phyloP scores from a whole-genome alignment of 768 basidiomycete genomes.

The Tephrocybe rancida region DNA sequence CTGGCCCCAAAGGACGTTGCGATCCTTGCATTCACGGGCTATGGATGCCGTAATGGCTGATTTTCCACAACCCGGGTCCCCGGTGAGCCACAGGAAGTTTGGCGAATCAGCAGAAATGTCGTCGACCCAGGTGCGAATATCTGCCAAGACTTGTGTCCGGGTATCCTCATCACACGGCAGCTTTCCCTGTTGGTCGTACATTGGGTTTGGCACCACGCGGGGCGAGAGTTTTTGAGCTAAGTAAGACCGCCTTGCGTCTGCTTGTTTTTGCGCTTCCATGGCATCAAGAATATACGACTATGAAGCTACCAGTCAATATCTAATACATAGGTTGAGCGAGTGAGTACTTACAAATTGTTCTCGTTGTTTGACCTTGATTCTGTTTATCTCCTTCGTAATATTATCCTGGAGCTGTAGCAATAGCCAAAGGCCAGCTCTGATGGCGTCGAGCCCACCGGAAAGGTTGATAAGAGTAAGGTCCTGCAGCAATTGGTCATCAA shows the following conservation, averaged over 20 bases:
- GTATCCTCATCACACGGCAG: constrained; percentile 19
- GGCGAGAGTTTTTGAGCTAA: constrained; percentile 6
- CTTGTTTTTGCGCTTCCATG: constrained; percentile 13
- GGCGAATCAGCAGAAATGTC: constrained; percentile 3
- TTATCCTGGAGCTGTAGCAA: constrained; percentile 2
- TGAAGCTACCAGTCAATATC: background rate
- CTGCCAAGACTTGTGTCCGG: constrained; percentile 9
- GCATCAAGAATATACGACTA: constrained; percentile 5
- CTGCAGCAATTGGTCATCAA: background rate
- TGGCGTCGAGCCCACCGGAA: constrained; percentile 4
- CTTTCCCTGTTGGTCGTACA: constrained; percentile 18
- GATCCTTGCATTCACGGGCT: constrained; percentile 10
- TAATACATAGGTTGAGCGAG: background rate
- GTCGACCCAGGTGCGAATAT: constrained; percentile 13
- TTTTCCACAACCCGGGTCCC: constrained; percentile 7
- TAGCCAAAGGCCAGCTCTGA: background rate
- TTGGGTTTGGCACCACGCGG: constrained; percentile 7
- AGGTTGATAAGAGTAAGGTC: constrained; percentile 6
- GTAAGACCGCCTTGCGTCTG: constrained; percentile 8
- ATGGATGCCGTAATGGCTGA: constrained; percentile 16
- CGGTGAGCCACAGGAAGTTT: constrained; percentile 11
- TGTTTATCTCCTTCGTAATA: constrained; percentile 6
- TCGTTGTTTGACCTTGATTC: constrained; percentile 7
- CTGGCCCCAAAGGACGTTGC: constrained; percentile 15
- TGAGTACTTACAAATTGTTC: constrained; percentile 10